Evolutionary conservation across 73 alveolate species (phyloP), one percentile per base, ranked within the genome.

Genomic region (Stentor roeselii): DNA sequence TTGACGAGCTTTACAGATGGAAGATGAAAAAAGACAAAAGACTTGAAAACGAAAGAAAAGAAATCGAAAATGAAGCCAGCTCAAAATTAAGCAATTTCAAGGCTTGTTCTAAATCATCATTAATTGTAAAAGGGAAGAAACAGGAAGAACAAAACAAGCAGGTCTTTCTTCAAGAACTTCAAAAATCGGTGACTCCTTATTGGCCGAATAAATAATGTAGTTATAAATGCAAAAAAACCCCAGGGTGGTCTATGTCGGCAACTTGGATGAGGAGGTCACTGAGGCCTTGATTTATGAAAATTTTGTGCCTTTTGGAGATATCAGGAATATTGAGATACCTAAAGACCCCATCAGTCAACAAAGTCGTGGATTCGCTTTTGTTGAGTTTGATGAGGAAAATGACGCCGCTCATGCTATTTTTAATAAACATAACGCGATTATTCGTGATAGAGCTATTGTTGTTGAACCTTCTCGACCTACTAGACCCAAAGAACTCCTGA

Each of bases 231-330:
- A 67, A 34, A n/a, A 34, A 30, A 67, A 67, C 34, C 80, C 80
- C n/a, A 67, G 80, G 41, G 34, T 67, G 80, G 34, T 67, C 34
- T 67, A 21, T 67, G 80, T 67, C 0, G 80, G 80, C n/a, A 67
- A 67, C 34, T 30, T 67, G 37, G 41, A 21, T 1, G 80, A 67
- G 27, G 41, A 40, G 21, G 41, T 40, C 0, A 40, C 21, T 27
- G 21, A 67, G 21, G 34, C 21, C 34, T 15, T 40, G 21, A 27
- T 67, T 14, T 21, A 67, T 32, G 80, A 67, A 67, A 21, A 15
- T 1, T 67, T 67, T 2, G 34, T 67, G 15, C 37, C 37, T 30
- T 67, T 67, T 67, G 80, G 80, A 1, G 80, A 67, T 1, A 67
- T 67, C 21, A 67, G 34, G 37, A 67, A 67, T 67, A 67, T 67